A percentile compares a stretch with the other conserved stretches of the same genome.
Evolutionary conservation across 2,329 filamentous ascomycete genomes (phyloP).

Genomic region (Fusarium sp.): DNA sequence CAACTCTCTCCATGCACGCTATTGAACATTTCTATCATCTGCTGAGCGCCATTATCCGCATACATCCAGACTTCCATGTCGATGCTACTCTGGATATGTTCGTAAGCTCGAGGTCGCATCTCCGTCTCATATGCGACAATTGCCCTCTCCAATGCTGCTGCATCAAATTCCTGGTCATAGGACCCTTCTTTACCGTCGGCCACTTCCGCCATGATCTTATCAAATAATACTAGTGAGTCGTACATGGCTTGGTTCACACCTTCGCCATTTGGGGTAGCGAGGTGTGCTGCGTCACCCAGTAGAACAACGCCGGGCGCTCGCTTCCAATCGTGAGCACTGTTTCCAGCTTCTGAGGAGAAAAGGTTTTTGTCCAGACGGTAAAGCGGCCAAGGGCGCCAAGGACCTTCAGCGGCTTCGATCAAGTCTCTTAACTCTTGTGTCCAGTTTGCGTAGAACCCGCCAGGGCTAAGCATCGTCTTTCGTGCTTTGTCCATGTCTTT

Average conservation of each 20-base stretch:
- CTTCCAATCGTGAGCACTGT: not conserved
- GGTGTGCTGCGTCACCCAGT: conserved; percentile 7
- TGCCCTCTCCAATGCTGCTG: not conserved
- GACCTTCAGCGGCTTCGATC: not conserved
- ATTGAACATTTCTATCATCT: conserved; percentile 1
- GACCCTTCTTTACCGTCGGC: rapidly evolving
- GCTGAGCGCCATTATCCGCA: conserved; percentile 6
- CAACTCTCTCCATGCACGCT: not conserved
- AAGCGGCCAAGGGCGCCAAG: conserved; percentile 14
- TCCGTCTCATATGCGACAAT: conserved; percentile 4
- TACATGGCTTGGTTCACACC: conserved; percentile 21
- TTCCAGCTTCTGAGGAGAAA: not conserved
- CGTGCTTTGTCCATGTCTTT: conserved; percentile 3
- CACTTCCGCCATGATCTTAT: not conserved
- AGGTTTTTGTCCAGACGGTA: not conserved
- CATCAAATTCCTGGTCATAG: not conserved
- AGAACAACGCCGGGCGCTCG: not conserved
- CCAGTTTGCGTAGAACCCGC: conserved; percentile 1
- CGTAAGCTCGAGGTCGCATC: conserved; percentile 2
- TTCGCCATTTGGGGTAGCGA: conserved; percentile 12
- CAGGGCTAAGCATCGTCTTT: not conserved
- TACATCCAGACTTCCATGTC: conserved; percentile 18
- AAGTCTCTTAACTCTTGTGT: not conserved
- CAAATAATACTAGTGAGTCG: conserved; percentile 4
- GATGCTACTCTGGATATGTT: conserved; percentile 17